Percentiles rank a stretch among this genome's conserved stretches.
These are phyloP conservation scores for Aspergillus asperescens DNA, from an alignment of 495 filamentous ascomycete genomes.

Conservation along the genomic window DNA sequence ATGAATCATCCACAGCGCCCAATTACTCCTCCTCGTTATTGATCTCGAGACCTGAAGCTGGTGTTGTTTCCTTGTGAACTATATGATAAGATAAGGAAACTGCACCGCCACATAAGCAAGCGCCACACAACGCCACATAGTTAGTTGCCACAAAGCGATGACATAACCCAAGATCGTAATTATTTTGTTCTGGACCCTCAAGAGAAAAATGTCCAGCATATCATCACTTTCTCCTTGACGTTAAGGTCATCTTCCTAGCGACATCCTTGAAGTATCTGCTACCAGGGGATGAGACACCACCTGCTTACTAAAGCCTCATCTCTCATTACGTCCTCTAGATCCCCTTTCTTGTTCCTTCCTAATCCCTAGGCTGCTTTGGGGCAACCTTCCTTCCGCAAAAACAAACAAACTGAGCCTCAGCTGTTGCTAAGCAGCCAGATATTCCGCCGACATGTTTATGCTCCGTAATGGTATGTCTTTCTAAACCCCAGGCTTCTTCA, in stretches of 20 bases:
- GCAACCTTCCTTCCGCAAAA: conserved; percentile 5
- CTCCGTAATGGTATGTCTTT: conserved; percentile 57
- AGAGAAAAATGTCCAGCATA: conserved; percentile 3
- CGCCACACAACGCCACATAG: conserved; percentile 5
- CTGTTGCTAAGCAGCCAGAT: conserved; percentile 28
- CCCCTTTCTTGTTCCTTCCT: neutral
- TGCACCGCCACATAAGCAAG: neutral
- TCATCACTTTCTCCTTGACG: neutral
- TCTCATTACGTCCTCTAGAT: neutral
- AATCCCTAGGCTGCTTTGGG: conserved; percentile 8
- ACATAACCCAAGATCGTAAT: neutral
- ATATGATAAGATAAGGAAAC: neutral
- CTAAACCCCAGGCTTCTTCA: conserved; percentile 19
- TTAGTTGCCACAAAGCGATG: conserved; percentile 9
- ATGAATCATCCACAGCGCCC: no score
- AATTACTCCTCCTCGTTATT: no score
- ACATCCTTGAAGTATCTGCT: neutral
- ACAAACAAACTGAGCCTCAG: conserved; percentile 16
- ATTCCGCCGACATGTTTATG: conserved; percentile 60
- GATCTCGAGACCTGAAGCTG: no score
- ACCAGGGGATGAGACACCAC: neutral
- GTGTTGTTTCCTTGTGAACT: no score
- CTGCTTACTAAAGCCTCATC: neutral
- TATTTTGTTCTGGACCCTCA: conserved; percentile 4
- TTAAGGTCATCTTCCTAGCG: neutral